Percentiles rank a stretch among this genome's conserved stretches.
Evolutionary conservation across 1,139 yeast species (phyloP).

Genomic region (Pichia terricola): DNA sequence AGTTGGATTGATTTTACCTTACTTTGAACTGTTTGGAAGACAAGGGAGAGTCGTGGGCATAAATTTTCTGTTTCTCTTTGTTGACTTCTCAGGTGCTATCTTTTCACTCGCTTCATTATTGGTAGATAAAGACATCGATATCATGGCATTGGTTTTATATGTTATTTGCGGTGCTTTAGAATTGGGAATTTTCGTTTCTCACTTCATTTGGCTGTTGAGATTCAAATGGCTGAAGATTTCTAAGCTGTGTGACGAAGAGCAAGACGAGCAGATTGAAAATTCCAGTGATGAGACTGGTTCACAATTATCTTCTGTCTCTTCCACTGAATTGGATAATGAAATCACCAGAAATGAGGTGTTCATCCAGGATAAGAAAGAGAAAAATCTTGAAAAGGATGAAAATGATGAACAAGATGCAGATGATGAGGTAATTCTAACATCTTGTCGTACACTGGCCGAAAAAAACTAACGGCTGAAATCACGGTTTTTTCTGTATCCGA

Average conservation of each 20-base stretch:
- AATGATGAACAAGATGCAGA: background rate
- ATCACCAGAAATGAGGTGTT: too few relatives aligned
- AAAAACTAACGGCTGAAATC: too few relatives aligned
- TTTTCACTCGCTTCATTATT: conserved; percentile 60
- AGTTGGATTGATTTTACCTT: conserved; percentile 78
- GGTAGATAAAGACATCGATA: conserved; percentile 43
- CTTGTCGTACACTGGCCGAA: too few relatives aligned
- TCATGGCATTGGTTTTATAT: conserved; percentile 71
- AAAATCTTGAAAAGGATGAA: background rate
- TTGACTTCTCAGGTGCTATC: conserved; percentile 77
- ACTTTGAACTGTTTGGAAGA: conserved; percentile 71
- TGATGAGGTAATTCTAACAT: too few relatives aligned
- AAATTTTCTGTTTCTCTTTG: conserved; percentile 66
- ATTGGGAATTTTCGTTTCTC: conserved; percentile 65
- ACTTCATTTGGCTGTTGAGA: conserved; percentile 60
- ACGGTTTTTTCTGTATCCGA: too few relatives aligned
- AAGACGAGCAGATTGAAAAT: background rate
- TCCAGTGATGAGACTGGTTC: background rate
- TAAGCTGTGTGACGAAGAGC: conserved; percentile 19
- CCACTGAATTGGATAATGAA: too few relatives aligned
- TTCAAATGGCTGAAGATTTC: conserved; percentile 31
- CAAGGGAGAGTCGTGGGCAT: conserved; percentile 82
- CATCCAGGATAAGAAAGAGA: too few relatives aligned
- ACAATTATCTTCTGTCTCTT: too few relatives aligned
- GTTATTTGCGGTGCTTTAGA: conserved; percentile 65